Base-by-base conservation (phyloP, 345 rosid genomes). In the Cardamine resedifolia region DNA sequence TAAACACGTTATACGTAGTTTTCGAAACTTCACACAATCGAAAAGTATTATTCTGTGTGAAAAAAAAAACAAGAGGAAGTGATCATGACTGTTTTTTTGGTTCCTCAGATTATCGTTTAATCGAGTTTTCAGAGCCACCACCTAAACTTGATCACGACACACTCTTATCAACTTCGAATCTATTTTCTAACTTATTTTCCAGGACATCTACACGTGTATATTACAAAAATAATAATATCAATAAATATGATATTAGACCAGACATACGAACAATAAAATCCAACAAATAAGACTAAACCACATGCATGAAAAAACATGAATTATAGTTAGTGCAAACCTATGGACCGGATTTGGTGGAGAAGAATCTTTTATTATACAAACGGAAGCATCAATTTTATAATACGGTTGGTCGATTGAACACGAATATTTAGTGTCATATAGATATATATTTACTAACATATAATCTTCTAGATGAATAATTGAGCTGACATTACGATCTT, bases 401-500 rank as follows among this genome's bases (percentile, higher is more conserved):
- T 30, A 12, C 14, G 61, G 63, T 52, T 59, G 73, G 68, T 74
- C 16, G 56, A 59, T 12, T 49, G 21, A 27, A 16, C 48, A 49
- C 48, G 24, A 38, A 20, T 75, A 67, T 30, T 51, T 33, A 49
- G 48, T 41, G 9, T 50, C 55, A 39, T 3, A 16, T 56, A 65
- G 4, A 44, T 38, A 20, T 45, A 33, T 65, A 63, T 45, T 23
- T 56, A 45, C 50, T 47, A 58, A 44, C 53, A 61, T 75, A 43
- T 68, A 34, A 41, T 75, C 51, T 75, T 76, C 66, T 62, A 55
- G 64, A 62, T 76, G 70, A 76, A 76, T 62, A 44, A 76, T 69
- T 69, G 79, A 55, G 34, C 74, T 76, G 73, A 75, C 45, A 52
- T 43, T 28, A 57, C 64, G 58, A 69, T 27, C 7, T 51, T 55